Base-by-base conservation (phyloP, 495 filamentous ascomycete species). In the Hyaloscypha finlandica region DNA sequence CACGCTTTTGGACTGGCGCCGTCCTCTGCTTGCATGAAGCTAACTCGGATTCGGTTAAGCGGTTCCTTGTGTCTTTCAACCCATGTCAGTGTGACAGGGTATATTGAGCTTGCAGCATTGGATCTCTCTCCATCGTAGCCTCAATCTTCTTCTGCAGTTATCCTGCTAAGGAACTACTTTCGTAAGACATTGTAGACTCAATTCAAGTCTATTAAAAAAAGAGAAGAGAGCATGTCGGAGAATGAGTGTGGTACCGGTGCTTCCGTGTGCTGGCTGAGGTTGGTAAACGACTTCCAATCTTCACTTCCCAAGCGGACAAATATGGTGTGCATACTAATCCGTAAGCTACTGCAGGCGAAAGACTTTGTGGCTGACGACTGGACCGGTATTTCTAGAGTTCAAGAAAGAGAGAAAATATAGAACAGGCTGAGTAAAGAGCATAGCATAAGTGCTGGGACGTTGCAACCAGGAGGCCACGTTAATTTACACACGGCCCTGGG, bases 391-490 rank as follows among this genome's bases (percentile, higher is more conserved):
- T 33, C 71, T 8, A 56, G 68, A n/a, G 33, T 67, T 19, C 57
- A 64, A 42, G 74, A 68, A 61, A 70, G 74, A 61, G 68, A 71
- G 61, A 69, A 65, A 52, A 62, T 65, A 32, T 71, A 76, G 63
- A 76, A 73, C 32, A 68, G 74, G 52, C 35, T 76, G 51, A 69
- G 74, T 64, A 73, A 76, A 68, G 74, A 56, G 73, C 74, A 14
- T 71, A 70, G 68, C 66, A 72, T 76, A 71, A 65, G 74, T 76
- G 22, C 16, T 53, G 51, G 16, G 22, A 1, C 22, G 8, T 16
- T 6, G 9, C 6, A 1, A 2, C 6, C 6, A 14, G 22, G 8
- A n/a, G 19, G 19, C 0, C 51, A 5, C 51, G 3, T 20, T 53
- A 3, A 53, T n/a, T 25, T 1, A 6, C 6, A 53, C 6, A 12